Conservation (phyloP, 805 yeast species). For the Yamadazyma kitorensis region DNA sequence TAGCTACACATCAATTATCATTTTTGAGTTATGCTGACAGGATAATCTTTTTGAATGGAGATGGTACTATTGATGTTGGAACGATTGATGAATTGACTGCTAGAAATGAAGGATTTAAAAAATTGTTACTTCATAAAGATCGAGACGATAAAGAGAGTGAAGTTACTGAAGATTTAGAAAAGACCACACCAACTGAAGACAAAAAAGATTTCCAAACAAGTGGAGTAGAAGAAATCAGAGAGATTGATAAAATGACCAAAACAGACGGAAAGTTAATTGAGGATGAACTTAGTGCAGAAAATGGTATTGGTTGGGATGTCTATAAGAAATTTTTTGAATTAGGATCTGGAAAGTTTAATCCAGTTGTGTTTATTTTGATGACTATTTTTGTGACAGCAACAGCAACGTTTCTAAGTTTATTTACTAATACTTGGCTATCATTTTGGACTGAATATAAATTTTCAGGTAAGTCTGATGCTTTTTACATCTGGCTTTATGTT, state of each 20-base stretch:
- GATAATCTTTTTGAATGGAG: constrained; percentile 26
- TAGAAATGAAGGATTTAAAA: constrained; percentile 21
- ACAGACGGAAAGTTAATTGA: constrained; percentile 28
- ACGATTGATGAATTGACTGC: constrained; percentile 21
- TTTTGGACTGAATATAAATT: constrained; percentile 71
- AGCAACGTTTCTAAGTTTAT: constrained; percentile 48
- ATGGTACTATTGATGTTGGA: constrained; percentile 28
- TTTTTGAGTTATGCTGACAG: constrained; percentile 26
- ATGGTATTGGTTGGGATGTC: constrained; percentile 47
- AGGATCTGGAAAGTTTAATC: constrained; percentile 50
- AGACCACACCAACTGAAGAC: too few species aligned
- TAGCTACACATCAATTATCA: constrained; percentile 33
- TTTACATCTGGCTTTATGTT: constrained; percentile 73
- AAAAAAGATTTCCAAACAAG: neutral
- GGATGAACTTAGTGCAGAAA: constrained; percentile 59
- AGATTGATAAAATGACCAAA: constrained; percentile 20
- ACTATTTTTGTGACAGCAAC: constrained; percentile 20
- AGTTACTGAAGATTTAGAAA: neutral
- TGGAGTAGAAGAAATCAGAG: constrained; percentile 8
- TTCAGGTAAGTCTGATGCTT: constrained; percentile 39
- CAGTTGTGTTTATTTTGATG: constrained; percentile 20
- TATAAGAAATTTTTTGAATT: constrained; percentile 49
- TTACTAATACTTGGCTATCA: constrained; percentile 75
- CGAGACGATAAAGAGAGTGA: constrained; percentile 11
- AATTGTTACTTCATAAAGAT: constrained; percentile 22